A percentile compares a stretch with the other conserved stretches of the same genome.
Conservation (phyloP, 768 basidiomycete genomes). For the Agaricus sinodeliciosus region DNA sequence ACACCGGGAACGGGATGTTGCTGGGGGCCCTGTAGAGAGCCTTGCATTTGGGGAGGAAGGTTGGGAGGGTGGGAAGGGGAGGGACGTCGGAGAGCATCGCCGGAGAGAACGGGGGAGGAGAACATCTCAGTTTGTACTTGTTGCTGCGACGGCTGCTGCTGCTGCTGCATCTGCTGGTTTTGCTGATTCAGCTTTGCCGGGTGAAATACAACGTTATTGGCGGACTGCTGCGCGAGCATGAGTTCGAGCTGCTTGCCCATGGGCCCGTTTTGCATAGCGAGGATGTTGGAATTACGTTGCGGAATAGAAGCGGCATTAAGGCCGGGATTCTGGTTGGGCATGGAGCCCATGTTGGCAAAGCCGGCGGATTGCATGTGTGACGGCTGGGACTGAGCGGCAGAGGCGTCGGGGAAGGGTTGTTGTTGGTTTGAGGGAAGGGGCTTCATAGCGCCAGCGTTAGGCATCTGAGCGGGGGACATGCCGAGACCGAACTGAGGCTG, state of each 20-base stretch:
- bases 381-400: constrained; percentile 23
- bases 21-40: constrained; percentile 4
- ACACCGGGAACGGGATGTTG: neutral
- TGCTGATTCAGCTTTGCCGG: constrained; percentile 27
- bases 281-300: constrained; percentile 12
- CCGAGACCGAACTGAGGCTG: constrained; percentile 32
- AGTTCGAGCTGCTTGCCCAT: constrained; percentile 37
- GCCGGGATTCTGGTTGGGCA: constrained; percentile 23
- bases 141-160: constrained; percentile 26
- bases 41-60: constrained; percentile 16
- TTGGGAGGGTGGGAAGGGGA: constrained; percentile 34
- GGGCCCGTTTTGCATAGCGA: constrained; percentile 18
- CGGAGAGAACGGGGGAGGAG: constrained; percentile 34
- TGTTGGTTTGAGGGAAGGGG: constrained; percentile 10
- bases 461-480: constrained; percentile 28
- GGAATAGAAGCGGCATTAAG: constrained; percentile 17
- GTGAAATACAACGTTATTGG: constrained; percentile 34
- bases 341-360: constrained; percentile 32
- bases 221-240: constrained; percentile 41
- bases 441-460: constrained; percentile 14
- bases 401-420: constrained; percentile 28
- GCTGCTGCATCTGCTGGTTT: constrained; percentile 18
- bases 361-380: constrained; percentile 33
- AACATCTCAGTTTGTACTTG: constrained; percentile 39
- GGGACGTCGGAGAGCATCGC: constrained; percentile 42